phyloP scores from a whole-genome alignment of 768 basidiomycete genomes.

The Psilocybe sp. region DNA sequence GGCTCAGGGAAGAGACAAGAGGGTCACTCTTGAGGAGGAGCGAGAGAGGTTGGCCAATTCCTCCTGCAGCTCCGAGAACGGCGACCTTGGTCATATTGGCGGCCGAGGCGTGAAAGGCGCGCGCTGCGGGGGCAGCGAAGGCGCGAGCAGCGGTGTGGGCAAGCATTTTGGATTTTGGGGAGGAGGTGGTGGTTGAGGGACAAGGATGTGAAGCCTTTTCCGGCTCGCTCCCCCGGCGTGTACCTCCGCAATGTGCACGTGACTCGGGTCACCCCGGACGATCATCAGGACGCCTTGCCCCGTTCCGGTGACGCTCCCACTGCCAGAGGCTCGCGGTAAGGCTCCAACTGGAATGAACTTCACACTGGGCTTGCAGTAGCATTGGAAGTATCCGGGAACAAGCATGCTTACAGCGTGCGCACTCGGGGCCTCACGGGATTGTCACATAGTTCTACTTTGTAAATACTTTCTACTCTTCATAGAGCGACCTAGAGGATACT shows the following conservation, averaged over 20 bases:
- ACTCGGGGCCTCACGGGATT: too few relatives aligned
- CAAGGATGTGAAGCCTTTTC: constrained; percentile 4
- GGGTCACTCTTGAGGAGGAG: constrained; percentile 92
- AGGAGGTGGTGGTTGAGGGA: constrained; percentile 16
- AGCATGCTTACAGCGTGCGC: too few relatives aligned
- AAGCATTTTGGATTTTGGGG: constrained; percentile 45
- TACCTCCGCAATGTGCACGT: not conserved
- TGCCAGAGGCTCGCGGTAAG: too few relatives aligned
- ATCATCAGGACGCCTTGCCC: too few relatives aligned
- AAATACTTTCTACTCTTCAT: too few relatives aligned
- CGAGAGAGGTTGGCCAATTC: constrained; percentile 97
- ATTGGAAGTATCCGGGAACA: too few relatives aligned
- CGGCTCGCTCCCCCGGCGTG: not conserved
- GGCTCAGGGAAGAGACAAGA: constrained; percentile 76
- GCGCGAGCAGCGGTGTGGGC: constrained; percentile 60
- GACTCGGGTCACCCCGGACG: too few relatives aligned
- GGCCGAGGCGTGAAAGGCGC: constrained; percentile 75
- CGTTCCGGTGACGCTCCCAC: too few relatives aligned
- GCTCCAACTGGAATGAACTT: too few relatives aligned
- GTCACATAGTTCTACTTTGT: too few relatives aligned
- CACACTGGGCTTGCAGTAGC: too few relatives aligned
- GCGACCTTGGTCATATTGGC: constrained; percentile 83
- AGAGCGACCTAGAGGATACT: too few relatives aligned
- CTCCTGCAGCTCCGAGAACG: constrained; percentile 97
- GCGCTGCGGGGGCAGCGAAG: constrained; percentile 49